Percentiles rank a stretch among this genome's conserved stretches.
Conservation (phyloP, 345 rosid species). For the Litchi chinensis region DNA sequence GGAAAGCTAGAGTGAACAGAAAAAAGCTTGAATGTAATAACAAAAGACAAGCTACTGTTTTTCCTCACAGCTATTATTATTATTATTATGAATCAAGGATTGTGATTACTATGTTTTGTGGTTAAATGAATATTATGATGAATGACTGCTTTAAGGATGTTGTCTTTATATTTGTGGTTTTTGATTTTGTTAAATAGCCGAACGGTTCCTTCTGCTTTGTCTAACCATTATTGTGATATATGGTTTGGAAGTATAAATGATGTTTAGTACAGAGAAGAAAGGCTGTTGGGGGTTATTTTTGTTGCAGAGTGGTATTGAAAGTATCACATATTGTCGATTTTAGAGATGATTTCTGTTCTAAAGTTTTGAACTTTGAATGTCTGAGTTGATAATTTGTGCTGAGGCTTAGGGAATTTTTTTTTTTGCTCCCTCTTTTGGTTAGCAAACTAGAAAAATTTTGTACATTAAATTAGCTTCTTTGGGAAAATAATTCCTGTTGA, state of each 20-base stretch:
- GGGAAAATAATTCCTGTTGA: no score
- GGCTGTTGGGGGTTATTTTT: neutral
- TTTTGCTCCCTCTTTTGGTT: neutral
- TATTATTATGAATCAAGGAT: neutral
- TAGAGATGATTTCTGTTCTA: neutral
- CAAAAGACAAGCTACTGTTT: neutral
- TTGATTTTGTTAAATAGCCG: neutral
- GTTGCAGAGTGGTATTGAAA: neutral
- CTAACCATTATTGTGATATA: neutral
- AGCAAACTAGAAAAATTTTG: neutral
- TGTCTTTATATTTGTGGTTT: neutral
- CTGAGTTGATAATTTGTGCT: neutral
- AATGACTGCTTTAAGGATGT: neutral
- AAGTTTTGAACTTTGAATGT: neutral
- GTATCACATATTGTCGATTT: neutral
- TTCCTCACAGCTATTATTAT: neutral
- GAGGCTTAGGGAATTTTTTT: neutral
- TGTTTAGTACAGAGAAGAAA: neutral
- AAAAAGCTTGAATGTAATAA: neutral
- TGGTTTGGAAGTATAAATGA: neutral
- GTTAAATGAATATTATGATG: neutral
- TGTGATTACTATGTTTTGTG: neutral
- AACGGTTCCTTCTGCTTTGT: neutral
- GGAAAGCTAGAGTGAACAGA: neutral
- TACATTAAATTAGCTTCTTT: neutral